Conservation (phyloP, 2,329 filamentous ascomycete species). For the Balansia obtecta region DNA sequence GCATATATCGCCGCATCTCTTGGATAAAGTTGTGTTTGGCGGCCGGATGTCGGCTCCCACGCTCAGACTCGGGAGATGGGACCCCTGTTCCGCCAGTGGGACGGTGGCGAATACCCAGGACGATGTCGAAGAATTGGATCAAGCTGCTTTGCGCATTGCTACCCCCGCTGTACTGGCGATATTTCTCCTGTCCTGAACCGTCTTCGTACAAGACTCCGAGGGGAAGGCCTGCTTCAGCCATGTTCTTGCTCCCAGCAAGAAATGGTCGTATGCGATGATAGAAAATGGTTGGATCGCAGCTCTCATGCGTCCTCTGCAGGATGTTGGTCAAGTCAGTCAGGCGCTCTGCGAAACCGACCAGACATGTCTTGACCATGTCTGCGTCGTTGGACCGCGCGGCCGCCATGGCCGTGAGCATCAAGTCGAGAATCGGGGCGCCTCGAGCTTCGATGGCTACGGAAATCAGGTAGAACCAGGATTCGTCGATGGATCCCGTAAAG, state of each 20-base stretch:
- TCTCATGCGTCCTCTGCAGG: constrained; percentile 85
- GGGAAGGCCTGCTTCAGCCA: constrained; percentile 85
- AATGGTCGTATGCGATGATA: constrained; percentile 95
- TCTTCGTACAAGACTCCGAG: constrained; percentile 80
- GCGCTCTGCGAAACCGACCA: constrained; percentile 75
- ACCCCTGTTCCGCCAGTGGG: constrained; percentile 65
- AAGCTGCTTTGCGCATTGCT: constrained; percentile 95
- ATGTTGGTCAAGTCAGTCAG: constrained; percentile 73
- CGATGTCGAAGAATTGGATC: constrained; percentile 94
- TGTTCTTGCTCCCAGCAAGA: constrained; percentile 93
- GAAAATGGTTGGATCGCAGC: constrained; percentile 87
- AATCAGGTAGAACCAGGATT: constrained; percentile 97
- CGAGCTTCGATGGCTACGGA: constrained; percentile 92
- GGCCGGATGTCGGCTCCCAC: constrained; percentile 29
- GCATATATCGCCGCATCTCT: constrained; percentile 98
- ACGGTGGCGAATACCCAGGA: constrained; percentile 78
- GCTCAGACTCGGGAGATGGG: constrained; percentile 22
- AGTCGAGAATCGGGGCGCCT: constrained; percentile 71
- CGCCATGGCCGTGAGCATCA: constrained; percentile 79
- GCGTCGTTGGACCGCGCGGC: constrained; percentile 63
- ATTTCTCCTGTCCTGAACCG: constrained; percentile 53
- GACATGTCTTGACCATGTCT: constrained; percentile 58
- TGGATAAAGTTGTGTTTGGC: constrained; percentile 72
- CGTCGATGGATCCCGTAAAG: constrained; percentile 87
- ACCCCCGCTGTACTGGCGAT: constrained; percentile 80